Conservation (phyloP, 768 basidiomycete species). For the Suillus lakei region DNA sequence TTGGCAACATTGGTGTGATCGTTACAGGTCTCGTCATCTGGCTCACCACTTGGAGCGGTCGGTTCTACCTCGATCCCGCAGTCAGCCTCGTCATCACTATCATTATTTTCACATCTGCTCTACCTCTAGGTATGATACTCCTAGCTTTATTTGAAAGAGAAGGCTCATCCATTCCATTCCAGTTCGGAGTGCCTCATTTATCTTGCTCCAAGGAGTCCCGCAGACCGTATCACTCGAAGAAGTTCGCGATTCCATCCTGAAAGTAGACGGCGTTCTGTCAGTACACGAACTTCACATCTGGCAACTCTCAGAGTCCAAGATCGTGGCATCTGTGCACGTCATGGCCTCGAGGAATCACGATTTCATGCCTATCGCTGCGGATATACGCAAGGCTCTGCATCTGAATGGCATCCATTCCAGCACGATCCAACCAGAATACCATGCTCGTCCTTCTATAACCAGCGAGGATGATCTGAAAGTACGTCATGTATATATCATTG, state of each 20-base stretch:
- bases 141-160: conserved; percentile 7
- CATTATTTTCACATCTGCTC: conserved; percentile 95
- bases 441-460: conserved; percentile 36
- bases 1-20: conserved; percentile 98
- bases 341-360: conserved; percentile 79
- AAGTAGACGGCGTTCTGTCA: conserved; percentile 79
- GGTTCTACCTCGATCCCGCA: conserved; percentile 90
- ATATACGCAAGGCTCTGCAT: conserved; percentile 86
- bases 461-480: conserved; percentile 57
- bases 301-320: conserved; percentile 95
- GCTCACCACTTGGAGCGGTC: conserved; percentile 83
- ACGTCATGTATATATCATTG: conserved; percentile 17
- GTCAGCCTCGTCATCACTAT: conserved; percentile 93
- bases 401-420: conserved; percentile 92
- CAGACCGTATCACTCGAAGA: conserved; percentile 86
- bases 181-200: conserved; percentile 93
- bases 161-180: conserved; percentile 13
- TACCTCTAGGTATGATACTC: conserved; percentile 75
- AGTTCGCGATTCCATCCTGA: conserved; percentile 77
- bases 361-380: conserved; percentile 88
- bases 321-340: conserved; percentile 96
- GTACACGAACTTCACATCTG: conserved; percentile 97
- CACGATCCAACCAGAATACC: conserved; percentile 93
- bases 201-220: conserved; percentile 94
- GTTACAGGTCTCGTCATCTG: conserved; percentile 94